Evolutionary conservation across 305 asterid genomes (phyloP), one percentile per base, ranked within the genome.

Genomic region (Rubia peregrina): DNA sequence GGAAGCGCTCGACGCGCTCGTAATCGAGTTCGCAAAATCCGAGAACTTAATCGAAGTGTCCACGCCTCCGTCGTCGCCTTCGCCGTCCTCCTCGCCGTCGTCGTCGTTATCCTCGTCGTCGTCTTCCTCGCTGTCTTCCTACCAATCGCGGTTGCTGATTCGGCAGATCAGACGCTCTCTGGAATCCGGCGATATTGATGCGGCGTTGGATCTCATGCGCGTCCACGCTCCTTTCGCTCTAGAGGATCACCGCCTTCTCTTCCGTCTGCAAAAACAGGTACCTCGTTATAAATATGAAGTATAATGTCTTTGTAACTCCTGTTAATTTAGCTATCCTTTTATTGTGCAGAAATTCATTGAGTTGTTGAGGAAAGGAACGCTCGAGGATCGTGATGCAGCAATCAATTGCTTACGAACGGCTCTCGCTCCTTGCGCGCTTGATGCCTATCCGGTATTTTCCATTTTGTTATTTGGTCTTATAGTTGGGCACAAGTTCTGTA

Each of bases 351-450:
- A 86, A 86, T 94, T 94, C 78, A 85, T 94, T 72, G 99, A 94
- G 87, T 82, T 94, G 13, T 76, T 94, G 36, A 89, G 97, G 86
- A 91, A 83, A 79, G 96, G 97, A 75, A 91, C 89, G 66, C 74
- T 74, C 43, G 85, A 87, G 85, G 96, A 86, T 80, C 95, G 95
- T 44, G 90, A 87, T 73, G 87, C 88, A 53, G 98, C 97, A 1
- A 87, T 94, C 49, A 74, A 86, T 71, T 94, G 95, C 68, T 84
- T 85, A 69, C 85, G 96, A 24, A 79, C 80, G 61, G 87, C 92
- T 60, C 95, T 94, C 61, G 97, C 96, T n/a, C 96, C 99, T 17
- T 89, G 96, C 79, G 99, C 99, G 9, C 84, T 94, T 16, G 92
- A 87, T 85, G 99, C 97, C 65, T 94, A 94, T 74, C 99, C 97